Base-by-base conservation (phyloP, 495 filamentous ascomycete genomes). In the Aspergillus haitiensis region DNA sequence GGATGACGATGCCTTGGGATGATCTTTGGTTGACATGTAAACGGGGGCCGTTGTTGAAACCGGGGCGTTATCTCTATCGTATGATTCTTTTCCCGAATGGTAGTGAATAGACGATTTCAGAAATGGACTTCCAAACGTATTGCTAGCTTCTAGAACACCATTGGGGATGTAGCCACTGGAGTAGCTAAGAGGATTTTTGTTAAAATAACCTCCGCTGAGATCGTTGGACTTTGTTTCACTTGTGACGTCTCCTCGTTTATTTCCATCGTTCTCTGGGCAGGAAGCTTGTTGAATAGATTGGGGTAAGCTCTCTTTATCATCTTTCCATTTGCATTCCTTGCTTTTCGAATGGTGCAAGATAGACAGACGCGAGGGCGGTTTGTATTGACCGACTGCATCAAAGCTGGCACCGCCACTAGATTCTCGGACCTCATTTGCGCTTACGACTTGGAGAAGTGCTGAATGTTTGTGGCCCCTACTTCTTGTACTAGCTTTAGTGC, bases 171-270 rank as follows among this genome's bases (percentile, higher is more conserved):
- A 61, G 15, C 37, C 18, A 8, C 12, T 51, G 21, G 60, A 50
- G 36, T 65, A 65, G 35, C 49, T 67, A 13, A 67, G 46, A 45
- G 67, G 67, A 47, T 67, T 70, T 18, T 64, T 48, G 27, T 59
- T 52, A 11, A 55, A 35, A 8, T 60, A 58, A 51, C 39, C 52
- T 13, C 54, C 32, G 33, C 51, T 47, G 36, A 15, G 50, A 33
- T 47, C 32, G 3, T 11, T 33, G 35, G 42, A 46, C 58, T 54
- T 52, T 37, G 34, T 32, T 7, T 58, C 18, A 7, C 16, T 34
- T 50, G 54, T 47, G 36, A 10, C 15, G 40, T 18, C 32, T 39
- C 37, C 52, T 7, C 7, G 11, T 13, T 33, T 13, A 16, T 33
- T 36, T 47, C 16, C 55, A 13, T 50, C 32, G 8, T 37, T 32